Evolutionary conservation across 352 stramenopile species (phyloP), one percentile per base, ranked within the genome.

Genomic region (Globisporangium spiculum): DNA sequence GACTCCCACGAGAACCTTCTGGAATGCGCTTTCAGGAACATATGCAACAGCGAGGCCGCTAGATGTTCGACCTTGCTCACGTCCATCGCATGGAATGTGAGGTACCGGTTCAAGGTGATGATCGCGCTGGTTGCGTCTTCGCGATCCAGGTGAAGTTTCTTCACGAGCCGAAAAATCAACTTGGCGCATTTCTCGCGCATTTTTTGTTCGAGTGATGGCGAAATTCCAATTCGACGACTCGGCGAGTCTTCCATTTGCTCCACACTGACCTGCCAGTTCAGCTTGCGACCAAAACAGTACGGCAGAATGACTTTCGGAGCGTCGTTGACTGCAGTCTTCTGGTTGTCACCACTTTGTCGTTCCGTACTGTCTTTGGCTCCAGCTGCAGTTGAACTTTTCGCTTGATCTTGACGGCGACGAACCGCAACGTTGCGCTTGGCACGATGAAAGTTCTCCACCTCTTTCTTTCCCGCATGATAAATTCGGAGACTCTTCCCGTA

Each of bases 91-190:
- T 89, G 76, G 50, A 93, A 90, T 24, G 85, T 91, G 54, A 91
- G 87, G 55, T 82, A 93, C n/a, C 85, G 78, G 60, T 94, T 86
- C 32, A 96, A 73, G 12, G 86, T 77, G n/a, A 94, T 71, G 27
- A 94, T 84, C 24, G 86, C 80, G 74, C 85, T 93, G 6, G 86
- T 82, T 18, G 78, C 81, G 70, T 94, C 86, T 63, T 89, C 84
- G 12, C 84, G 77, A 27, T 92, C 85, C 4, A 93, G 61, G 32
- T 80, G 78, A 32, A 94, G 74, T 8, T 71, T 72, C 56, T 86
- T 93, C 4, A 78, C 76, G 7, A 96, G 84, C 32, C 80, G 76
- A 50, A 88, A 71, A 58, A 96, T 87, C 10, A 76, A 70, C 48
- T 87, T 80, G 3, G 86, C 81, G 66, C 85, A 93, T 63, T 88